Evolutionary conservation across 2,329 filamentous ascomycete species (phyloP), one percentile per base, ranked within the genome.

Genomic region (Colletotrichum graminicola): DNA sequence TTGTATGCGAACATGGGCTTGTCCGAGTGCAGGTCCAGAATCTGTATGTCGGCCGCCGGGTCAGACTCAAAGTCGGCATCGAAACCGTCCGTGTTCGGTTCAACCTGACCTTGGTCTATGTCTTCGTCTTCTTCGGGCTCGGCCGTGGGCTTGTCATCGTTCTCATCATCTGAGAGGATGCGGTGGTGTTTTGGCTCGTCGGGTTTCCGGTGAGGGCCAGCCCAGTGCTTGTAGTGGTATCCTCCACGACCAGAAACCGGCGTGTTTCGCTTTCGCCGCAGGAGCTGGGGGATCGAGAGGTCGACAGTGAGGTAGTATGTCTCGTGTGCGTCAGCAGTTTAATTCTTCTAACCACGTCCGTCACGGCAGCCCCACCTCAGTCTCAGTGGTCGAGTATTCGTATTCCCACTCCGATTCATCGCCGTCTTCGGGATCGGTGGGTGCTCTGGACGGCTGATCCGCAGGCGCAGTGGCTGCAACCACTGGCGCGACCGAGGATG

Each of bases 1-100:
- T 92, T 88, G 81, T 97, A 97, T 29, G 92, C 92, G 71, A 97
- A 87, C 36, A 97, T 84, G 0, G 95, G 95, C 60, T 93, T 92
- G 2, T 83, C 77, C 1, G 91, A 91, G 80, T 97, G 92, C 4
- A 98, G 86, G 36, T 94, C 94, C n/a, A 96, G 85, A 62, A 98
- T 91, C 77, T 97, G 94, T 7, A 97, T 88, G 49, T 88, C 82
- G 39, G 82, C 78, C 8, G 73, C 71, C 43, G 51, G 60, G 21
- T 67, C 62, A 32, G 64, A 51, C 62, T 76, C 74, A 45, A 66
- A 52, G 49, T 74, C 62, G 23, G 72, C 75, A 10, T 76, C 74
- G 26, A 77, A 75, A 18, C 74, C 71, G 32, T 74, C 73, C 32
- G 71, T 71, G 23, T 72, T 74, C 8, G 61, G 34, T n/a, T 74